Evolutionary conservation across 2,329 filamentous ascomycete species (phyloP), one percentile per base, ranked within the genome.

Genomic region (Verticillium albo-atrum): DNA sequence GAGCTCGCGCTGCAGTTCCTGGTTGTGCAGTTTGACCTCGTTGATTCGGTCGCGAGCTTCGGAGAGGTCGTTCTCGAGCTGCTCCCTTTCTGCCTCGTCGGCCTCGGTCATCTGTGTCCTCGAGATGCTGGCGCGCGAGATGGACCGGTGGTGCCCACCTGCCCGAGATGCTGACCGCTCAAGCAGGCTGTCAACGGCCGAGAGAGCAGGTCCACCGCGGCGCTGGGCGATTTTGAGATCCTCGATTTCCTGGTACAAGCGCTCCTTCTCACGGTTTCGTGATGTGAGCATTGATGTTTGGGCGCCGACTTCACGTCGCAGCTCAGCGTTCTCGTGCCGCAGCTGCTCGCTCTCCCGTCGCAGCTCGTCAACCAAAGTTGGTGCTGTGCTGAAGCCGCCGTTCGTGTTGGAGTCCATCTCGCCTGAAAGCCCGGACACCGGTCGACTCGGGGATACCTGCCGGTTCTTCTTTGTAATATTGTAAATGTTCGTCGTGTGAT

Each of bases 271-370:
- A 27, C 92, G 89, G 69, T 97, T 97, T 26, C 95, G 85, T 35
- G 95, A 98, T 1, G 94, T 97, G 34, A 99, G 83, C 92, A 99
- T 98, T 0, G 93, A 97, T 1, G 93, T 96, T 72, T 99, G 95
- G 3, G 95, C 95, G 62, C 93, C 92, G 30, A 98, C 90, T 73
- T 98, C 93, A 58, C 93, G 89, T 57, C 94, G 87, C 32, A 99
- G 76, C 71, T 97, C 94, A 3, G 92, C 91, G 68, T 97, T 98
- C 69, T 98, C 94, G 70, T 94, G 92, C 56, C 91, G 89, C 28
- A 98, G 78, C 66, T 96, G 89, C 63, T 92, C 89, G 59, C 82
- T 83, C 67, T 89, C 86, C 4, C 81, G 79, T 10, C 84, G 82
- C 7, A 92, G 76, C 62, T 97, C 92, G n/a, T 95, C 90, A 12